phyloP scores from a whole-genome alignment of 2,329 filamentous ascomycete genomes.

The Colletotrichum caudatum region DNA sequence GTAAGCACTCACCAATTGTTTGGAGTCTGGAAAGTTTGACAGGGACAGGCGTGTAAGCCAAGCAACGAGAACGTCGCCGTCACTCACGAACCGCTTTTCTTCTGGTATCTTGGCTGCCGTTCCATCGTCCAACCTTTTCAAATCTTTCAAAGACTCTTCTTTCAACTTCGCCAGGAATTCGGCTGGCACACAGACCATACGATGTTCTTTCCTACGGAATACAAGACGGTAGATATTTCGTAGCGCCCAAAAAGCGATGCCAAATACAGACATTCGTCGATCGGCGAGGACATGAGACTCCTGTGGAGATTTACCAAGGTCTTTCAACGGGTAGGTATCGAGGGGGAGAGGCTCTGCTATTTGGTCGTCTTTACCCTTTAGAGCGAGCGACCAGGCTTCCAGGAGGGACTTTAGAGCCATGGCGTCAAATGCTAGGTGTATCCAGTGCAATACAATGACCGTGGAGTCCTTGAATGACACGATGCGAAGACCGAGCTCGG shows the following conservation, averaged over 20 bases:
- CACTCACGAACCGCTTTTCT: not conserved
- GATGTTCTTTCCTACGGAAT: not conserved
- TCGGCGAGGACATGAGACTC: not conserved
- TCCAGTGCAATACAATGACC: constrained; percentile 53
- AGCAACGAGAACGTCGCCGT: not conserved
- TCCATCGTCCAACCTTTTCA: too few species aligned
- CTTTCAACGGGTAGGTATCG: not conserved
- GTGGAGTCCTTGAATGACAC: constrained; percentile 58
- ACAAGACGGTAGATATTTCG: constrained; percentile 12
- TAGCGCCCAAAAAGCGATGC: not conserved
- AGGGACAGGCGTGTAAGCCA: not conserved
- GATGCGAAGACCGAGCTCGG: constrained; percentile 57
- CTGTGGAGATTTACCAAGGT: not conserved
- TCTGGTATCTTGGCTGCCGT: not conserved
- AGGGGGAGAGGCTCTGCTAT: not conserved
- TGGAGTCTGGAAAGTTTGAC: not conserved
- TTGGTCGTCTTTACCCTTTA: not conserved
- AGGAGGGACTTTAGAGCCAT: constrained; percentile 47
- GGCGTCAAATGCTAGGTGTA: constrained; percentile 57
- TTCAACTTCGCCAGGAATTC: not conserved
- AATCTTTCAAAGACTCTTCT: not conserved
- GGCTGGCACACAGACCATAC: constrained; percentile 5
- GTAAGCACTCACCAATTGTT: not conserved
- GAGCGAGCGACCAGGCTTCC: constrained; percentile 9
- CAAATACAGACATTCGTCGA: not conserved